A percentile compares a stretch with the other conserved stretches of the same genome.
phyloP scores from a whole-genome alignment of 108 stramenopile genomes.

The Cyclostephanos tholiformis region DNA sequence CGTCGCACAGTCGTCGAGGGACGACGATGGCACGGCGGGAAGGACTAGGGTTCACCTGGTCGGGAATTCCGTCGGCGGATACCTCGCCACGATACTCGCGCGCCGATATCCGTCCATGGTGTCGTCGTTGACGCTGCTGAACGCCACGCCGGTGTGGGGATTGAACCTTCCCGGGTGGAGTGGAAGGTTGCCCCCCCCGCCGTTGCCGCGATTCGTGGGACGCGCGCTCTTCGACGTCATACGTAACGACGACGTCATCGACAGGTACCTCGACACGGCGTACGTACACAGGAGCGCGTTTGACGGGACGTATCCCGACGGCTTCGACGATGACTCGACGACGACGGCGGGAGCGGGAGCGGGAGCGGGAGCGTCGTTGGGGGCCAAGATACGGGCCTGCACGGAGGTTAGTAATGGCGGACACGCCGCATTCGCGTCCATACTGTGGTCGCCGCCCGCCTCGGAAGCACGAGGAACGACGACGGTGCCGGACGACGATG shows the following conservation, averaged over 20 bases:
- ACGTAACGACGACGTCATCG: slow-evolving; percentile 62
- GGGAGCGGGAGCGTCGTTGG: slow-evolving; percentile 5
- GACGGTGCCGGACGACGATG: not conserved
- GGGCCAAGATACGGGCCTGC: slow-evolving; percentile 57
- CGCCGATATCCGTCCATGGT: slow-evolving; percentile 58
- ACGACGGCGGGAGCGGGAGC: not conserved
- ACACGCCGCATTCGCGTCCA: slow-evolving; percentile 85
- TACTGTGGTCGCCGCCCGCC: slow-evolving; percentile 75
- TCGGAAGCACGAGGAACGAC: slow-evolving; percentile 12
- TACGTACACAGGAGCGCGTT: slow-evolving; percentile 61
- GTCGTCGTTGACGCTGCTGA: slow-evolving; percentile 61
- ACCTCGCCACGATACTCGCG: slow-evolving; percentile 68
- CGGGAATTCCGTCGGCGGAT: slow-evolving; percentile 82
- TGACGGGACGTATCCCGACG: slow-evolving; percentile 43
- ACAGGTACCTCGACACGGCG: slow-evolving; percentile 61
- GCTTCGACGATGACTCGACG: slow-evolving; percentile 7
- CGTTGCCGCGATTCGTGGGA: slow-evolving; percentile 61
- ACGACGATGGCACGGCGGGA: not conserved
- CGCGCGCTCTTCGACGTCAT: slow-evolving; percentile 71
- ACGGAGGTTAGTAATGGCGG: slow-evolving; percentile 77
- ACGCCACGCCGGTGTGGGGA: slow-evolving; percentile 91
- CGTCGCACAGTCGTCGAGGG: slow-evolving; percentile 21
- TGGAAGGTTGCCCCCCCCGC: slow-evolving; percentile 68
- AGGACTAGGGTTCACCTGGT: slow-evolving; percentile 62
- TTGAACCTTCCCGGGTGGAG: slow-evolving; percentile 80